Evolutionary conservation across 306 rosid genomes (phyloP).

Genomic region (Canavalia gladiata): DNA sequence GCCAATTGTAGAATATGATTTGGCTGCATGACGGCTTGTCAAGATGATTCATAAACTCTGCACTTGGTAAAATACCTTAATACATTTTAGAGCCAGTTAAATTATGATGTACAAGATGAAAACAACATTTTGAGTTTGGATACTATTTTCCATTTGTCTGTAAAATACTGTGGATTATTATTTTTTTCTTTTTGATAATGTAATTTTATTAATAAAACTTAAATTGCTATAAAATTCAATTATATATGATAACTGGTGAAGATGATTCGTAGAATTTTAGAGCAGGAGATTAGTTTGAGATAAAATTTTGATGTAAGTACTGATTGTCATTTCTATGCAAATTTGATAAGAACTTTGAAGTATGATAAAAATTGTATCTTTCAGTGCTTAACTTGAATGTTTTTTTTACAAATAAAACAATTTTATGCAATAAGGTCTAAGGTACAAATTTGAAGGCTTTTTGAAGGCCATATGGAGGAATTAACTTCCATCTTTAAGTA

Average conservation of each 20-base stretch:
- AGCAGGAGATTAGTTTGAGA: background rate
- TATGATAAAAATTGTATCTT: too few species aligned
- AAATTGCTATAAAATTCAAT: slow-evolving; percentile 20
- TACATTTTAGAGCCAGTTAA: slow-evolving; percentile 16
- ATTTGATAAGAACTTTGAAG: background rate
- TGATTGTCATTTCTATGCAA: background rate
- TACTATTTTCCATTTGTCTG: slow-evolving; percentile 12
- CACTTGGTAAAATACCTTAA: slow-evolving; percentile 38
- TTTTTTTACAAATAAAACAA: too few species aligned
- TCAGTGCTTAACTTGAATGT: too few species aligned
- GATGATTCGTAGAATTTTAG: background rate
- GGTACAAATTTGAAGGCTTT: background rate
- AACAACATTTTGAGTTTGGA: slow-evolving; percentile 16
- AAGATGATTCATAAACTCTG: slow-evolving; percentile 44
- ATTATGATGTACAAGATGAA: slow-evolving; percentile 5
- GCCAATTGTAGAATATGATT: slow-evolving; percentile 86
- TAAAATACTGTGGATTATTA: background rate
- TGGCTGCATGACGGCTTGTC: slow-evolving; percentile 24
- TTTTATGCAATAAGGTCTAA: too few species aligned
- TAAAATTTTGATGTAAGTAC: background rate
- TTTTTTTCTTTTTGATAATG: background rate
- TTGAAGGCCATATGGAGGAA: background rate
- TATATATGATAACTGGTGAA: background rate
- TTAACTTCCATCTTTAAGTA: too few species aligned
- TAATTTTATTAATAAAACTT: background rate